Evolutionary conservation across 495 filamentous ascomycete species (phyloP), one percentile per base, ranked within the genome.

Genomic region (Aspergillus egyptiacus): DNA sequence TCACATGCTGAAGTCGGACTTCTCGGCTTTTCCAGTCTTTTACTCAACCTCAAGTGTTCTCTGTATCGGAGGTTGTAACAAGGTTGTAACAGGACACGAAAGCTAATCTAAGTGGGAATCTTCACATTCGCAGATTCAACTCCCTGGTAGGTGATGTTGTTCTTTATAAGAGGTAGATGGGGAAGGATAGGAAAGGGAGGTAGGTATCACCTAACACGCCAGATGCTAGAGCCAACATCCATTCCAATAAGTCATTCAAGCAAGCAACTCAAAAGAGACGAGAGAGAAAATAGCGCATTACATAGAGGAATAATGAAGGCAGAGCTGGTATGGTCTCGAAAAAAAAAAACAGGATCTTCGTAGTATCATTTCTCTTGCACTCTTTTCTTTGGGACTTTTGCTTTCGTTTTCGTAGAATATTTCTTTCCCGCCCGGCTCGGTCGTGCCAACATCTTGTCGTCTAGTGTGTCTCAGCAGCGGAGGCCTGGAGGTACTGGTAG

Each of bases 401-500:
- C 53, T 42, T 28, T 36, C 41, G 40, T 31, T 31, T 41, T 55
- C 43, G 32, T 33, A 37, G 2, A 19, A 18, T 35, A 35, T 52
- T 25, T 40, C 46, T 48, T 27, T 37, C 28, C 28, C 23, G 3
- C 38, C 8, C 19, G 23, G 25, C 22, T 23, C 18, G 15, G 9
- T 35, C 33, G 38, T 39, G 19, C 10, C 39, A 20, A 18, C 2
- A 3, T n/a, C 20, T 14, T 11, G 11, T 41, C 37, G 17, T 47
- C 45, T 60, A 60, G 55, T 62, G 54, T 44, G 58, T 40, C 56
- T 63, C 55, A 22, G 64, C 44, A 66, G 65, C 64, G 73, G 65
- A 77, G 53, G 71, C 67, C 72, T 89, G 80, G 45, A 94, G 62
- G 77, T 94, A 95, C 69, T 94, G 83, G 77, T 89, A 98, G 48